Percentiles rank a stretch among this genome's conserved stretches.
Evolutionary conservation across 1,284 basidiomycete genomes (phyloP).

Genomic region (Fomitopsis pinicola): DNA sequence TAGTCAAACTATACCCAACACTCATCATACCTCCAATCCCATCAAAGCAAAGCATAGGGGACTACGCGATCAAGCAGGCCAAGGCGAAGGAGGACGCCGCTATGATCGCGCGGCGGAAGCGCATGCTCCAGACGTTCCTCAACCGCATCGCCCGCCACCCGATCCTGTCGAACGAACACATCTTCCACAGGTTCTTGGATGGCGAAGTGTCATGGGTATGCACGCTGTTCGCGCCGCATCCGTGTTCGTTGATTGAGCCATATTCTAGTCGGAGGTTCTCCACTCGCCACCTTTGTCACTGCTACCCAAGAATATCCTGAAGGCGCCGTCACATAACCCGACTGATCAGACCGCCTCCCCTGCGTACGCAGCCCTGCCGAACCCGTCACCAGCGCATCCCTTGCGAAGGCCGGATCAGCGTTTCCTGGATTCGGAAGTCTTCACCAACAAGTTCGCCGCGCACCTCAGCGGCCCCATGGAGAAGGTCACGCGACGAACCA

Average conservation of each 20-base stretch:
- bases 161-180: constrained; percentile 89
- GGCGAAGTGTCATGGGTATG: constrained; percentile 93
- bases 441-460: constrained; percentile 93
- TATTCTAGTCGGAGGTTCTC: constrained; percentile 75
- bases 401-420: constrained; percentile 87
- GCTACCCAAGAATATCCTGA: constrained; percentile 93
- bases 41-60: constrained; percentile 92
- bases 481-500: constrained; percentile 86
- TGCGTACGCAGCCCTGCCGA: constrained; percentile 83
- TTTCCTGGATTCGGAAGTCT: constrained; percentile 94
- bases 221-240: constrained; percentile 5
- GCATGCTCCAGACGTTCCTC: constrained; percentile 94
- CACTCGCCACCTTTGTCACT: constrained; percentile 88
- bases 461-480: constrained; percentile 93
- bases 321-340: constrained; percentile 93
- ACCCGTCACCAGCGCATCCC: constrained; percentile 83
- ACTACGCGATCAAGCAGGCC: constrained; percentile 96
- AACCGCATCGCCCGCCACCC: constrained; percentile 88
- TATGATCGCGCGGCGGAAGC: constrained; percentile 88
- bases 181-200: constrained; percentile 94
- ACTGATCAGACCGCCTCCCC: constrained; percentile 73
- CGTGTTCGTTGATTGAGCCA: neutral
- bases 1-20: constrained; percentile 91
- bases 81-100: constrained; percentile 96
- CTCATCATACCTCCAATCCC: constrained; percentile 98